These are phyloP conservation scores for Fusarium nygamai DNA, from an alignment of 2,329 filamentous ascomycete species.

Conservation along the genomic window DNA sequence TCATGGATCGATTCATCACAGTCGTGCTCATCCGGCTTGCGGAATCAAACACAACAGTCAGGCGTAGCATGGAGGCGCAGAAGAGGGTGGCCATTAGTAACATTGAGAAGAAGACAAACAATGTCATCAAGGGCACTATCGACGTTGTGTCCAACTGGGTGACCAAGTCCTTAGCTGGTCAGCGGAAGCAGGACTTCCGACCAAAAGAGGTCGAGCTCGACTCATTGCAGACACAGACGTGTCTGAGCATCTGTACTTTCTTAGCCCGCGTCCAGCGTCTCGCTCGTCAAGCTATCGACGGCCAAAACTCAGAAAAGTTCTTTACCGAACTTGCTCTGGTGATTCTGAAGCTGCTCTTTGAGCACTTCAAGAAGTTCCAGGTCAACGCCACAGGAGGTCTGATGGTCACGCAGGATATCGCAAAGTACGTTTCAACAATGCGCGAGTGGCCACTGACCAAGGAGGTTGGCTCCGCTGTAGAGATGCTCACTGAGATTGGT, in stretches of 20 bases:
- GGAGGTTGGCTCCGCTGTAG: slow-evolving; percentile 75
- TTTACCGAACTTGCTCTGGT: slow-evolving; percentile 85
- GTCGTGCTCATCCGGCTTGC: slow-evolving; percentile 92
- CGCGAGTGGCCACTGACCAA: slow-evolving; percentile 81
- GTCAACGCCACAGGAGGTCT: slow-evolving; percentile 93
- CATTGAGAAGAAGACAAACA: slow-evolving; percentile 85
- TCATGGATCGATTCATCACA: slow-evolving; percentile 92
- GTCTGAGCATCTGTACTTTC: slow-evolving; percentile 83
- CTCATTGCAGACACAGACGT: slow-evolving; percentile 86
- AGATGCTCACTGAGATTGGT: slow-evolving; percentile 91
- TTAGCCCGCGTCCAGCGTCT: slow-evolving; percentile 73
- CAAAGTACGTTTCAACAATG: slow-evolving; percentile 88
- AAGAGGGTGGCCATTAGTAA: slow-evolving; percentile 76
- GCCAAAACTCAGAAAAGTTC: slow-evolving; percentile 84
- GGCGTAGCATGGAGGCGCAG: slow-evolving; percentile 88
- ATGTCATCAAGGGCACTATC: slow-evolving; percentile 65
- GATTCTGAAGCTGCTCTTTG: slow-evolving; percentile 81
- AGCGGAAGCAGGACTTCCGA: slow-evolving; percentile 90
- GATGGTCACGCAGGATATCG: slow-evolving; percentile 96
- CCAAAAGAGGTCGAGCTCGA: slow-evolving; percentile 85
- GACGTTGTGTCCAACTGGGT: slow-evolving; percentile 81
- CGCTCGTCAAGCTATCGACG: slow-evolving; percentile 77
- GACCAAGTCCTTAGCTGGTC: slow-evolving; percentile 74
- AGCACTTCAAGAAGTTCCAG: slow-evolving; percentile 93
- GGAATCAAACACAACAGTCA: slow-evolving; percentile 87